Evolutionary conservation across 257 asterid genomes (phyloP).

Genomic region (Fraxinus quadrangulata): DNA sequence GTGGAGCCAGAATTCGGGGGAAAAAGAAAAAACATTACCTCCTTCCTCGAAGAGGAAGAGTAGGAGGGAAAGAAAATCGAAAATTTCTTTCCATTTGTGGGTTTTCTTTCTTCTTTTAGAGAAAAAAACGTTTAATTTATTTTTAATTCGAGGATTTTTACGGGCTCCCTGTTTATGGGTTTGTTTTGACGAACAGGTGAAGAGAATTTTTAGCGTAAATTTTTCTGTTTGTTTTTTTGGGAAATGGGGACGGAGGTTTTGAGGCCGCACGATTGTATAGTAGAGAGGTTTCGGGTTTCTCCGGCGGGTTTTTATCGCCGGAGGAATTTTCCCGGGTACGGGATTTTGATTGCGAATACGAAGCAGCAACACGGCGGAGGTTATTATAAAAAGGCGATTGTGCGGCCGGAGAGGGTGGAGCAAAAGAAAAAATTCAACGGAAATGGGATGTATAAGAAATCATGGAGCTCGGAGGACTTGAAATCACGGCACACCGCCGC

Average conservation of each 20-base stretch:
- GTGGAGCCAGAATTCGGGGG: neutral
- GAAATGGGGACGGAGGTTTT: too few relatives aligned
- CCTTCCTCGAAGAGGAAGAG: neutral
- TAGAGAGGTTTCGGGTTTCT: constrained; percentile 22
- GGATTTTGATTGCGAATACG: neutral
- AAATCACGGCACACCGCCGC: neutral
- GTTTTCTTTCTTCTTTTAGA: neutral
- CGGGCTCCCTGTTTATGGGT: neutral
- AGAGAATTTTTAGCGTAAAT: too few relatives aligned
- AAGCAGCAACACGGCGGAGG: neutral
- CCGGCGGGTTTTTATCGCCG: neutral
- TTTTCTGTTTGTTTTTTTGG: too few relatives aligned
- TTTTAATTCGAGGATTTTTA: neutral
- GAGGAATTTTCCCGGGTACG: neutral
- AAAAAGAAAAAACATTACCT: neutral
- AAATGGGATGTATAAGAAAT: neutral
- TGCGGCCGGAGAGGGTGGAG: neutral
- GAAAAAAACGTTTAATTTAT: neutral
- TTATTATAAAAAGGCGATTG: neutral
- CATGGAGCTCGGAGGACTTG: neutral
- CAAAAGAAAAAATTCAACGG: neutral
- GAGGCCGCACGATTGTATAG: neutral
- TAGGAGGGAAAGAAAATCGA: neutral
- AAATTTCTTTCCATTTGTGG: neutral
- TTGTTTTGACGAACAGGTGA: neutral